Percentiles rank a stretch among this genome's conserved stretches.
phyloP scores from a whole-genome alignment of 352 stramenopile genomes.

The Phytopythium aichiense region DNA sequence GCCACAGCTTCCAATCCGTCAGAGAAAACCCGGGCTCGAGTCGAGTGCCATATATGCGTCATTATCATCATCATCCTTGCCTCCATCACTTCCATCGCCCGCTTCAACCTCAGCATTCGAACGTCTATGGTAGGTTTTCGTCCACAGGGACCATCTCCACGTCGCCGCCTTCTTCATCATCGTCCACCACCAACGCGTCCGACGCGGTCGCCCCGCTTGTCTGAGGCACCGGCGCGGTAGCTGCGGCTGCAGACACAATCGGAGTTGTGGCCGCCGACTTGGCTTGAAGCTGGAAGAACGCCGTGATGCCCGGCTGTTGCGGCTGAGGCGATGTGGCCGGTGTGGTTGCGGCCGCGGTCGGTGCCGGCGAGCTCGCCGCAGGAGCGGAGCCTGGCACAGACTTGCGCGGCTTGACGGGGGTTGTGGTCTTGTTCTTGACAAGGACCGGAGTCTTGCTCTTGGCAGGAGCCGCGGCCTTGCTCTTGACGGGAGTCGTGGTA shows the following conservation, averaged over 20 bases:
- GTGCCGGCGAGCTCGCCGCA: background rate
- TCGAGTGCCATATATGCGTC: background rate
- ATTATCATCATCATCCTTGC: background rate
- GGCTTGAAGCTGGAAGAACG: constrained; percentile 21
- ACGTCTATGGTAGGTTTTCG: background rate
- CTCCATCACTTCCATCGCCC: background rate
- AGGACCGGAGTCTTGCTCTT: constrained; percentile 4
- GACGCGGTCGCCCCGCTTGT: background rate
- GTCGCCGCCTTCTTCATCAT: background rate
- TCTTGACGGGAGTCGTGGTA: constrained; percentile 4
- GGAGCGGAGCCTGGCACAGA: background rate
- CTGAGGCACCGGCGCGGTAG: too few species aligned
- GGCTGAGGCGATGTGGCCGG: constrained; percentile 8
- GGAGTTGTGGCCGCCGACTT: background rate
- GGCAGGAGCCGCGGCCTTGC: constrained; percentile 6
- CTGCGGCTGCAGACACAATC: background rate
- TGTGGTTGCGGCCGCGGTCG: background rate
- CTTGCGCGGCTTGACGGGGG: constrained; percentile 6
- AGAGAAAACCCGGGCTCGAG: background rate
- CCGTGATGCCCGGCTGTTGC: constrained; percentile 23
- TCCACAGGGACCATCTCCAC: constrained; percentile 8
- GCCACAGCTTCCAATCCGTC: too few species aligned
- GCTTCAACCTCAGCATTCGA: background rate
- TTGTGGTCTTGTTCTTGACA: background rate
- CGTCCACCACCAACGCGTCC: background rate